Conservation (phyloP, 2,329 filamentous ascomycete genomes). For the Hypoxylon sp. region DNA sequence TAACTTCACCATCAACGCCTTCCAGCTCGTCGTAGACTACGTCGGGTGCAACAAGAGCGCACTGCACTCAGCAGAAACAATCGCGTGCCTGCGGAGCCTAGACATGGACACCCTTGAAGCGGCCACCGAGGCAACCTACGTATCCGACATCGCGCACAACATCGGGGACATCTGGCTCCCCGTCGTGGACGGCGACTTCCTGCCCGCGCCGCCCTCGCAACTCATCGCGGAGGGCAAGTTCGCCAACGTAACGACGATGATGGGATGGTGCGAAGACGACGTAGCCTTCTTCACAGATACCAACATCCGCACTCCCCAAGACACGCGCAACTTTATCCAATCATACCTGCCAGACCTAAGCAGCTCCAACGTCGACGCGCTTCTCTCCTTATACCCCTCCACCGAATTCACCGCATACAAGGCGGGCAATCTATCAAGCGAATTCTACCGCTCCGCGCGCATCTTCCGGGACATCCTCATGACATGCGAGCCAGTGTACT, state of each 20-base stretch:
- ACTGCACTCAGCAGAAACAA: constrained; percentile 58
- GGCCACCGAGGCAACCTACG: constrained; percentile 59
- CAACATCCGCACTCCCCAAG: constrained; percentile 55
- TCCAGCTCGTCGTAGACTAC: constrained; percentile 57
- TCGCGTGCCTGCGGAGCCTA: constrained; percentile 62
- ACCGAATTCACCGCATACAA: constrained; percentile 59
- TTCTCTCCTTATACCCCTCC: constrained; percentile 65
- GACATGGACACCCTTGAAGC: constrained; percentile 59
- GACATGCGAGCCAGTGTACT: constrained; percentile 61
- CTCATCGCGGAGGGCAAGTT: constrained; percentile 58
- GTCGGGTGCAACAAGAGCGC: constrained; percentile 59
- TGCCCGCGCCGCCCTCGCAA: constrained; percentile 60
- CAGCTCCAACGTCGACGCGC: constrained; percentile 52
- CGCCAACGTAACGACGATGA: constrained; percentile 57
- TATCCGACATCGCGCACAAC: constrained; percentile 59
- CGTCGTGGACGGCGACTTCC: constrained; percentile 62
- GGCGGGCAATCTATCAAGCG: constrained; percentile 56
- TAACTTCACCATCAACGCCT: constrained; percentile 63
- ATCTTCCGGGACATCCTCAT: constrained; percentile 67
- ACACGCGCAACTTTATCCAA: constrained; percentile 58
- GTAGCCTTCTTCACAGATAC: constrained; percentile 58
- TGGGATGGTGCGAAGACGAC: constrained; percentile 62
- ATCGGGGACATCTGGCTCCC: constrained; percentile 66
- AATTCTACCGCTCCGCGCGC: constrained; percentile 64
- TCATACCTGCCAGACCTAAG: constrained; percentile 57